phyloP scores from a whole-genome alignment of 2,329 filamentous ascomycete species.

The Fusarium lyarnte region DNA sequence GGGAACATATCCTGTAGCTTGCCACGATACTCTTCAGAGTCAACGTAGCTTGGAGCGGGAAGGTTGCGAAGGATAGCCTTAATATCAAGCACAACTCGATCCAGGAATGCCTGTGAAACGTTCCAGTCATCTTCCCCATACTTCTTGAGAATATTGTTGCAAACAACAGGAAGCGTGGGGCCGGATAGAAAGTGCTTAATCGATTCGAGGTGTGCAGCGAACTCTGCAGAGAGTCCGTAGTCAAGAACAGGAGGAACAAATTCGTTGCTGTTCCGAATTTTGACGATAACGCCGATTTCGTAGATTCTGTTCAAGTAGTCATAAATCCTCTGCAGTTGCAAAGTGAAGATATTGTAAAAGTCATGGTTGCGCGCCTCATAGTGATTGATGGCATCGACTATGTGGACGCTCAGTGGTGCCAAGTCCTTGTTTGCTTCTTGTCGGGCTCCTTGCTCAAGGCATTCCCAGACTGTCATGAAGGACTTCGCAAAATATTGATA shows the following conservation, averaged over 20 bases:
- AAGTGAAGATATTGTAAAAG: constrained; percentile 35
- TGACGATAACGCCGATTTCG: constrained; percentile 43
- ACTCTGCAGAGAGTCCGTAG: constrained; percentile 29
- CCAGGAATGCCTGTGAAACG: constrained; percentile 40
- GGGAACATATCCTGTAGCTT: constrained; percentile 39
- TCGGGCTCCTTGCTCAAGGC: constrained; percentile 28
- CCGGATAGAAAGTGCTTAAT: constrained; percentile 43
- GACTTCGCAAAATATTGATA: constrained; percentile 38
- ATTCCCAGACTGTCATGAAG: constrained; percentile 35
- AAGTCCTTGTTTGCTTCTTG: constrained; percentile 41
- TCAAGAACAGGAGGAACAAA: constrained; percentile 39
- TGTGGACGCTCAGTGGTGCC: constrained; percentile 29
- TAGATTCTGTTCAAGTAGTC: constrained; percentile 40
- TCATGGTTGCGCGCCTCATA: constrained; percentile 26
- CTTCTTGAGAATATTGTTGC: constrained; percentile 37
- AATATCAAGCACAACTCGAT: constrained; percentile 44
- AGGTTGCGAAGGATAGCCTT: constrained; percentile 42
- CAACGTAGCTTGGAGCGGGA: constrained; percentile 45
- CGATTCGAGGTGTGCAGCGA: constrained; percentile 25
- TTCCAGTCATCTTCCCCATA: constrained; percentile 5
- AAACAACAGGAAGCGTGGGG: constrained; percentile 40
- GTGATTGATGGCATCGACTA: constrained; percentile 39
- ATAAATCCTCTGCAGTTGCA: constrained; percentile 33
- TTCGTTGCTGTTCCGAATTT: constrained; percentile 37
- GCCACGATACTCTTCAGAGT: constrained; percentile 38